Base-by-base conservation (phyloP, 306 rosid genomes). In the Rosa chinensis region DNA sequence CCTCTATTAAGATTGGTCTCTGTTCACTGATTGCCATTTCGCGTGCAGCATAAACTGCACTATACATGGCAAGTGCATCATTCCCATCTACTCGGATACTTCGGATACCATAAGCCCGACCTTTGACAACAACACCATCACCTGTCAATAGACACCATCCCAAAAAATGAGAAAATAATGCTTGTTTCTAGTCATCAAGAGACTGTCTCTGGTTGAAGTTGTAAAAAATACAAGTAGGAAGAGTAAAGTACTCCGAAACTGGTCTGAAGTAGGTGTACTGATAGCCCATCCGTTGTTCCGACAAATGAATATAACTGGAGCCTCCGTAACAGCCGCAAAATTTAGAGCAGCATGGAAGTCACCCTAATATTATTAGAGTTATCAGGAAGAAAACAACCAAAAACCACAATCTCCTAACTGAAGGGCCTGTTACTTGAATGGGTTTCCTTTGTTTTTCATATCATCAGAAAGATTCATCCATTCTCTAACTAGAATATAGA, bases 281-380 rank as follows among this genome's bases (percentile, higher is more conserved):
- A 95, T 95, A 56, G 99, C 99, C 99, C 99, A 95, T 84, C 99
- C 97, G 86, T 92, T 95, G 88, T 95, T 95, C 77, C 99, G 97
- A 82, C 99, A 95, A 70, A 95, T 78, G 72, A 95, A 92, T 77
- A 95, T 84, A 62, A 95, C 97, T 7, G 99, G 99, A 66, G 90
- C 97, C 85, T 95, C 99, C 78, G 63, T 80, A 68, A 95, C 98
- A 1, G 98, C 99, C 23, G 98, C 96, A 85, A 95, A 95, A 83
- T 95, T 95, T 71, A 95, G 78, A 16, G 91, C 97, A 37, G 94
- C 99, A 76, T 95, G 99, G 88, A 95, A 92, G 87, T 95, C 99
- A 79, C 99, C 99, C 99, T 92, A 83, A 74, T 80, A 82, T 70
- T 63, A 61, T 53, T 66, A 74, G 52, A 69, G 8, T 25, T 3